Base-by-base conservation (phyloP, 345 rosid species). In the Iberis pinnata region DNA sequence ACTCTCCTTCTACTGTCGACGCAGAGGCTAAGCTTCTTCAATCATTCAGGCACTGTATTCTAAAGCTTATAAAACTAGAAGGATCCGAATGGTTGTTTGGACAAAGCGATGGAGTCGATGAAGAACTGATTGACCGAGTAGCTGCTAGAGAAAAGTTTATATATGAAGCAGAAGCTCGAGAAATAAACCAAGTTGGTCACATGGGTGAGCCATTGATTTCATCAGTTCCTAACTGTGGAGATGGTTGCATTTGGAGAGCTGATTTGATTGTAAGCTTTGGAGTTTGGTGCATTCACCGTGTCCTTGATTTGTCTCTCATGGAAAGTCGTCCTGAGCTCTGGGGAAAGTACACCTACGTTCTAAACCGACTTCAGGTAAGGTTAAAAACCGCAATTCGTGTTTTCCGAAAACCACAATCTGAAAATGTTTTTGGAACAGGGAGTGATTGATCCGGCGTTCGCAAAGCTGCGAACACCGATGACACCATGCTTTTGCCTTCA, bases 321-420 rank as follows among this genome's bases (percentile, higher is more conserved):
- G 99, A 93, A 75, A 88, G 99, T 71, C 78, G 99, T 36, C 99
- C 97, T 15, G 97, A 88, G 68, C 73, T 93, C 20, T 93, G 99
- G 99, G 99, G 99, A 51, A 93, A 86, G 64, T 86, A 93, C 58
- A 93, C 99, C 61, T 93, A 76, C 31, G 97, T 86, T 32, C 82
- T 93, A 38, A 93, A 93, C 72, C 97, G 80, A 38, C 95, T 93
- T 56, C 99, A 93, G 99, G 99, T 92, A 73, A 62, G 49, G 33
- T 9, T 2, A n/a, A 9, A 35, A 18, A 4, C 1, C 40, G 3
- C 49, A 18, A 2, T 41, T 48, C 13, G n/a, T n/a, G n/a, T n/a
- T n/a, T n/a, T 57, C 38, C 8, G 18, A 25, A 62, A 53, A 44
- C 0, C 35, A 53, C n/a, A 37, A 35, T 24, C 26, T 31, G 49